Base-by-base conservation (phyloP, 495 filamentous ascomycete species). In the Penicillium cataractarum region DNA sequence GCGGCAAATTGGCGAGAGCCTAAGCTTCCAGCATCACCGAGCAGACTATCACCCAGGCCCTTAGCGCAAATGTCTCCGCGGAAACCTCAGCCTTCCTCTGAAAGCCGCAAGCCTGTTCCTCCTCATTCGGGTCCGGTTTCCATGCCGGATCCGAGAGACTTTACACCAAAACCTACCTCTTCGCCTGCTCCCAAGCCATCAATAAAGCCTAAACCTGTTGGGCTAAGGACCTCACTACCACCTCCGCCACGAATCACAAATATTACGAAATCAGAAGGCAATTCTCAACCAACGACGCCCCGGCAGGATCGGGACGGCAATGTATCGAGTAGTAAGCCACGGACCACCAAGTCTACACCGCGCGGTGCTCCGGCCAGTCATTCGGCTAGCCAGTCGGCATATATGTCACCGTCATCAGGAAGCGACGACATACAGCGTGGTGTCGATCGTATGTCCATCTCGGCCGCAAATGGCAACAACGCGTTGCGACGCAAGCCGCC, bases 201-300 rank as follows among this genome's bases (percentile, higher is more conserved):
- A 61, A 48, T 78, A 57, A 75, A 79, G 64, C 75, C 74, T 24
- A 74, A 79, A 46, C 76, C 77, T 24, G 71, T 67, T 17, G 68
- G 63, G 0, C 56, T 80, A 44, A 66, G 74, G 35, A 65, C 79
- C n/a, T 65, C 77, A 13, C 64, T 69, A 19, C 68, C 63, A 27
- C 68, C 71, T 21, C 61, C 69, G 6, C 53, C 65, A 15, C 65
- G 62, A 27, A 51, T 57, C 15, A 61, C 64, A 7, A 61, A 62
- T 17, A 27, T 35, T 6, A 53, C 65, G 10, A 65, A 58, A 52
- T 71, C 70, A 24, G 70, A 73, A 39, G 53, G 58, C 35, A 65
- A 50, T 33, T 67, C 68, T 33, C 61, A 62, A 24, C 37, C 61
- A 15, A 22, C 55, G 24, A 67, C 74, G 24, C 68, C 70, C n/a